A percentile compares a stretch with the other conserved stretches of the same genome.
phyloP scores from a whole-genome alignment of 2,329 filamentous ascomycete species.

The Penicillium brevicompactum region DNA sequence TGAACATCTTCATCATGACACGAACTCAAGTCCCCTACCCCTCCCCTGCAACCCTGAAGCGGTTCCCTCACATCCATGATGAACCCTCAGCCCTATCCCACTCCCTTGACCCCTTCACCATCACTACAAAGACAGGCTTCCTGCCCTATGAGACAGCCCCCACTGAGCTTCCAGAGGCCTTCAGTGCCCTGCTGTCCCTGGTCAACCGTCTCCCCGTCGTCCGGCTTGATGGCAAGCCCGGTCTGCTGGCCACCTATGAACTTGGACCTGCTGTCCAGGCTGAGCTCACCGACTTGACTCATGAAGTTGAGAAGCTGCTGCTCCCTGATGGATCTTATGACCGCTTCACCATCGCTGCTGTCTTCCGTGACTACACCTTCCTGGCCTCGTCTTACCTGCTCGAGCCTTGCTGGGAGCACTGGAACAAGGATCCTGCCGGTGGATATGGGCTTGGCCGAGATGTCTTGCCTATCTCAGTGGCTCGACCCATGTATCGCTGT shows the following conservation, averaged over 20 bases:
- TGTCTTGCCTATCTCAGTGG: slow-evolving; percentile 70
- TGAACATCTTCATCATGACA: slow-evolving; percentile 35
- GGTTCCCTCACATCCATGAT: slow-evolving; percentile 49
- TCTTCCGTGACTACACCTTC: slow-evolving; percentile 92
- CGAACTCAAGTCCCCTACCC: slow-evolving; percentile 33
- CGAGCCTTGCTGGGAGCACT: slow-evolving; percentile 84
- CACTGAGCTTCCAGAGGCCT: slow-evolving; percentile 67
- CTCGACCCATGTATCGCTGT: slow-evolving; percentile 79
- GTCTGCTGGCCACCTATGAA: slow-evolving; percentile 72
- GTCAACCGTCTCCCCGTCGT: slow-evolving; percentile 77
- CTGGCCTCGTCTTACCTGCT: slow-evolving; percentile 85
- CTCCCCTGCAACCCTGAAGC: slow-evolving; percentile 38
- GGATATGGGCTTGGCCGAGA: slow-evolving; percentile 78
- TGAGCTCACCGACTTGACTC: slow-evolving; percentile 77
- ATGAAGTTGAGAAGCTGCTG: slow-evolving; percentile 68
- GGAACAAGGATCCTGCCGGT: slow-evolving; percentile 59
- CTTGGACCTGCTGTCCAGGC: slow-evolving; percentile 74
- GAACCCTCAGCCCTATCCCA: slow-evolving; percentile 44
- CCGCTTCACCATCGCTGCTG: slow-evolving; percentile 76
- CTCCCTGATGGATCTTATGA: slow-evolving; percentile 59
- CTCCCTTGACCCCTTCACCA: slow-evolving; percentile 50
- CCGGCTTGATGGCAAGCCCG: slow-evolving; percentile 71
- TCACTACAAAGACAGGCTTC: slow-evolving; percentile 50
- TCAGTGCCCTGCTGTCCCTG: slow-evolving; percentile 71
- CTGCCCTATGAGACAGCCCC: slow-evolving; percentile 44